These are phyloP conservation scores for Vinca minor DNA, from an alignment of 257 asterid species.

Conservation along the genomic window DNA sequence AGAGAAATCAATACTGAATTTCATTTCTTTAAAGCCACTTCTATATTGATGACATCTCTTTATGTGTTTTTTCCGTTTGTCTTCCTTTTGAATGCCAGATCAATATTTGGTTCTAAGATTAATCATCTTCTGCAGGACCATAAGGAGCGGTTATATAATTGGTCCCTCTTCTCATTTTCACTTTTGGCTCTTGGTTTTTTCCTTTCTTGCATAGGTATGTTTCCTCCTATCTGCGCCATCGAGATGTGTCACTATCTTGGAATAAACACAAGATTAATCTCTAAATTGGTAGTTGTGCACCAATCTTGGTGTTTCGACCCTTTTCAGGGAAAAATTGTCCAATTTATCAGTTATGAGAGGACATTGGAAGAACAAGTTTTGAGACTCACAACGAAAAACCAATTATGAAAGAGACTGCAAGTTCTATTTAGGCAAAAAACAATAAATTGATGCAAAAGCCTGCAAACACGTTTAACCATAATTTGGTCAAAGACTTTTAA, in stretches of 20 bases:
- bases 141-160: slow-evolving; percentile 55
- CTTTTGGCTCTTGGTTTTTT: slow-evolving; percentile 52
- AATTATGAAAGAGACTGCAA: not conserved
- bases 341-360: too few relatives aligned
- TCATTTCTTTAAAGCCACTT: not conserved
- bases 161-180: slow-evolving; percentile 53
- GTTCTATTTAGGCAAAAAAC: not conserved
- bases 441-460: not conserved
- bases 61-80: not conserved
- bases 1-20: not conserved
- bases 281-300: too few relatives aligned
- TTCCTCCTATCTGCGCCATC: not conserved
- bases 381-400: not conserved
- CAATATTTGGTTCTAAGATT: slow-evolving; percentile 18
- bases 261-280: not conserved
- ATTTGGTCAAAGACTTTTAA: not conserved
- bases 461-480: not conserved
- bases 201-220: slow-evolving; percentile 52
- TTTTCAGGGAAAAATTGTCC: too few relatives aligned
- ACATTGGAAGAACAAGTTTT: not conserved
- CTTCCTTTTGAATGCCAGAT: not conserved
- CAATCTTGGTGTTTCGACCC: too few relatives aligned
- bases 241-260: not conserved
- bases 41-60: not conserved
- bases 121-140: slow-evolving; percentile 44